Conservation (phyloP, 371 early-diverging fungal genomes). For the Circinella umbellata region DNA sequence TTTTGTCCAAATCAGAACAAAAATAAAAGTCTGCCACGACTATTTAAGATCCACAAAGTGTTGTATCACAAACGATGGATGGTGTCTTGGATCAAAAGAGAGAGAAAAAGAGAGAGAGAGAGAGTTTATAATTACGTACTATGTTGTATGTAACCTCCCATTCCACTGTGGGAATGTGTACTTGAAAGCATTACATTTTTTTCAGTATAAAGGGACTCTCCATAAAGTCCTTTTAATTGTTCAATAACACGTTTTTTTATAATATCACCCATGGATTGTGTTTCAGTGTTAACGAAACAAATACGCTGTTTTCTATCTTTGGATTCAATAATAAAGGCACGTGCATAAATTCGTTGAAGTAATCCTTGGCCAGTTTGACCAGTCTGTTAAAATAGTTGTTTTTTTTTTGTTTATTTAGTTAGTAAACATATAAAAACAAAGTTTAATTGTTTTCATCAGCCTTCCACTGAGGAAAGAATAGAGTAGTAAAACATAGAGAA, state of each 20-base stretch:
- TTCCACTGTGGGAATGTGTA: constrained; percentile 67
- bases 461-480: too few species aligned
- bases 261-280: constrained; percentile 45
- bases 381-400: not conserved
- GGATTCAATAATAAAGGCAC: constrained; percentile 58
- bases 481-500: too few species aligned
- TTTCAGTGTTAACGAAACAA: constrained; percentile 63
- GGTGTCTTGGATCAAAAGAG: not conserved
- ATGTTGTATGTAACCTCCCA: constrained; percentile 55
- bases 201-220: constrained; percentile 32
- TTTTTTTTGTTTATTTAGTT: too few species aligned
- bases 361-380: constrained; percentile 61
- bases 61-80: not conserved
- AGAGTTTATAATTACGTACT: constrained; percentile 25
- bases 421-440: too few species aligned
- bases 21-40: too few species aligned
- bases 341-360: constrained; percentile 56
- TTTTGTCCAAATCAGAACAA: constrained; percentile 14
- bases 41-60: too few species aligned
- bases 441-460: too few species aligned
- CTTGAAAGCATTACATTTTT: constrained; percentile 68
- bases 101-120: not conserved
- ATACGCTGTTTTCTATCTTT: constrained; percentile 33
- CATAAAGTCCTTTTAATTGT: constrained; percentile 28
- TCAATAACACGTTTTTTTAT: constrained; percentile 43